Conservation (phyloP, 1,284 basidiomycete species). For the Leccinum fuscescens region DNA sequence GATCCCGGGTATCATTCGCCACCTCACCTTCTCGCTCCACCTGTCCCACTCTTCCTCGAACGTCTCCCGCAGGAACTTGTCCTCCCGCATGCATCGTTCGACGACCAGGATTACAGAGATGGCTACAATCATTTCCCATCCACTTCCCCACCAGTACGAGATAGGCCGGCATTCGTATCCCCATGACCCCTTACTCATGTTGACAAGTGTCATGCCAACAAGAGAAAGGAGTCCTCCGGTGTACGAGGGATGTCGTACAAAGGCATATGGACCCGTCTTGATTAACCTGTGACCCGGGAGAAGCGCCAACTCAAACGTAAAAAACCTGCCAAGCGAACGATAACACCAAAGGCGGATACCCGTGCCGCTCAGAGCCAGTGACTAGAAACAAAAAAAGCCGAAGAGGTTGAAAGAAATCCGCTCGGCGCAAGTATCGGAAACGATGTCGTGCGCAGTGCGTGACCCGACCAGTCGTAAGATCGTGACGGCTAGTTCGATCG, state of each 20-base stretch:
- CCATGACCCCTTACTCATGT: slow-evolving; percentile 11
- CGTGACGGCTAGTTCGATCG: neutral
- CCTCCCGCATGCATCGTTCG: slow-evolving; percentile 16
- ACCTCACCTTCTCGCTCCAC: slow-evolving; percentile 20
- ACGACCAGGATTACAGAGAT: slow-evolving; percentile 1
- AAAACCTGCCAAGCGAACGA: slow-evolving; percentile 17
- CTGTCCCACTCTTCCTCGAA: slow-evolving; percentile 21
- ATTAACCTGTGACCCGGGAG: slow-evolving; percentile 21
- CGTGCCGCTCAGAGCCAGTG: neutral
- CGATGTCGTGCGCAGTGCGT: neutral
- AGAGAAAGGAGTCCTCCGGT: slow-evolving; percentile 13
- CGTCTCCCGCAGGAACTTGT: slow-evolving; percentile 12
- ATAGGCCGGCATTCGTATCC: slow-evolving; percentile 8
- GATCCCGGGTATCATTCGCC: slow-evolving; percentile 19
- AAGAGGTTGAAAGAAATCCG: neutral
- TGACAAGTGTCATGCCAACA: neutral
- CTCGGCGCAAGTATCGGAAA: neutral
- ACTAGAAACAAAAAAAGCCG: neutral
- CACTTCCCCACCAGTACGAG: slow-evolving; percentile 9
- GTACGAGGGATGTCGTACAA: slow-evolving; percentile 32
- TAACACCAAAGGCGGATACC: slow-evolving; percentile 9
- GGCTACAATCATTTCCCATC: slow-evolving; percentile 1
- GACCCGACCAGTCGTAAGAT: neutral
- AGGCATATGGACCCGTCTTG: slow-evolving; percentile 24
- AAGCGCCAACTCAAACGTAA: slow-evolving; percentile 25